These are phyloP conservation scores for Bonia amplexicaulis DNA, from an alignment of 176 grass and related monocot species.

Conservation along the genomic window DNA sequence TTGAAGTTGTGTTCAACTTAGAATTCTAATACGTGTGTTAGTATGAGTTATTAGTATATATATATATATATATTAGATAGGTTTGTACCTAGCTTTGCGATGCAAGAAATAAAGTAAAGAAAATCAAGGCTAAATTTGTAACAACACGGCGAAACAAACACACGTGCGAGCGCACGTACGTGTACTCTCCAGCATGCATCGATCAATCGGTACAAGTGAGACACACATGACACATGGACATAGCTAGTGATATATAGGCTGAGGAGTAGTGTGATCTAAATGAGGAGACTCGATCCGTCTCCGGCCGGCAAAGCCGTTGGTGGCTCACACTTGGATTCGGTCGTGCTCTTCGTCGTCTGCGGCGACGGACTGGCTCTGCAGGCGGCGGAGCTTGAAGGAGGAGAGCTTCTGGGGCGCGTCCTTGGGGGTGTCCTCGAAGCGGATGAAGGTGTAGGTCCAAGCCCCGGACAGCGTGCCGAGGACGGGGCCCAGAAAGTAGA, in stretches of 20 bases:
- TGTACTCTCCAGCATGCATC: background rate
- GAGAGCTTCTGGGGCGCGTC: conserved; percentile 50
- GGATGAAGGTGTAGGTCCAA: conserved; percentile 66
- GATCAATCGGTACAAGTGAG: background rate
- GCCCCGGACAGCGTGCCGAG: conserved; percentile 67
- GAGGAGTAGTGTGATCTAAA: background rate
- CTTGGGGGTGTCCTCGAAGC: conserved; percentile 43
- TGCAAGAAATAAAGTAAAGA: too few relatives aligned
- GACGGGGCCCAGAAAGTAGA: conserved; percentile 87
- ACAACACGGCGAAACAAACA: too few relatives aligned
- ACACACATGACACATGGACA: background rate
- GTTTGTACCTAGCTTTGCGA: too few relatives aligned
- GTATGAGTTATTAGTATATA: too few relatives aligned
- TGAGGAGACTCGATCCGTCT: background rate
- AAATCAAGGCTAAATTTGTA: too few relatives aligned
- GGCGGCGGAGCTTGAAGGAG: conserved; percentile 87
- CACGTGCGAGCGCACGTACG: too few relatives aligned
- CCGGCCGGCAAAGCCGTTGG: background rate
- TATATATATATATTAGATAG: too few relatives aligned
- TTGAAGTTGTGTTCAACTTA: too few relatives aligned
- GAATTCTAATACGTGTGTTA: too few relatives aligned
- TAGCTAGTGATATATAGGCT: background rate
- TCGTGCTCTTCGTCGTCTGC: conserved; percentile 40
- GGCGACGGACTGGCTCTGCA: conserved; percentile 64
- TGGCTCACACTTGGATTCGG: conserved; percentile 28